These are phyloP conservation scores for Candida albicans DNA, from an alignment of 1,139 yeast genomes.

Conservation along the genomic window DNA sequence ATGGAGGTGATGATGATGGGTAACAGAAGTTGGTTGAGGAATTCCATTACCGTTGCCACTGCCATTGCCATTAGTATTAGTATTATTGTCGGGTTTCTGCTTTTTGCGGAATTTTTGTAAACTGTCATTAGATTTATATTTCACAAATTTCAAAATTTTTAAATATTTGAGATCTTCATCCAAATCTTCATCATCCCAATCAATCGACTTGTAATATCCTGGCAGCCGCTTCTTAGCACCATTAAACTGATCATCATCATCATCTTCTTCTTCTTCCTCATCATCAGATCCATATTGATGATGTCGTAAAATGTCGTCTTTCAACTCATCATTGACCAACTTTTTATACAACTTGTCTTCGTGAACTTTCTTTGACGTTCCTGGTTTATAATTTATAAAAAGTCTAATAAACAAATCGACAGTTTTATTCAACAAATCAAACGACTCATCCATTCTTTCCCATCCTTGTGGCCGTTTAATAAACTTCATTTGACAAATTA, in stretches of 20 bases:
- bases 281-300: conserved; percentile 33
- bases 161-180: conserved; percentile 50
- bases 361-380: conserved; percentile 22
- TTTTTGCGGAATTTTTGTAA: conserved; percentile 8
- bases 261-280: conserved; percentile 31
- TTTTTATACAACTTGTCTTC: conserved; percentile 43
- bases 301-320: conserved; percentile 39
- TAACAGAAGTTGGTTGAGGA: conserved; percentile 7
- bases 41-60: not conserved
- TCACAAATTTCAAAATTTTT: conserved; percentile 43
- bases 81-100: not conserved
- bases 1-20: conserved; percentile 9
- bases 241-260: conserved; percentile 12
- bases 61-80: too few relatives aligned
- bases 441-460: conserved; percentile 22
- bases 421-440: conserved; percentile 28
- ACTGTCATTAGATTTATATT: conserved; percentile 34
- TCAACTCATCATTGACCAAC: conserved; percentile 42
- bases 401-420: conserved; percentile 39
- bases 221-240: too few relatives aligned
- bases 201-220: conserved; percentile 30
- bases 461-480: conserved; percentile 24
- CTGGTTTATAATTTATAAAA: conserved; percentile 37
- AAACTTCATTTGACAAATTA: conserved; percentile 42
- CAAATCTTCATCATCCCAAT: conserved; percentile 53